Evolutionary conservation across 2,329 filamentous ascomycete genomes (phyloP).

Genomic region (Trichoderma atrobrunneum): DNA sequence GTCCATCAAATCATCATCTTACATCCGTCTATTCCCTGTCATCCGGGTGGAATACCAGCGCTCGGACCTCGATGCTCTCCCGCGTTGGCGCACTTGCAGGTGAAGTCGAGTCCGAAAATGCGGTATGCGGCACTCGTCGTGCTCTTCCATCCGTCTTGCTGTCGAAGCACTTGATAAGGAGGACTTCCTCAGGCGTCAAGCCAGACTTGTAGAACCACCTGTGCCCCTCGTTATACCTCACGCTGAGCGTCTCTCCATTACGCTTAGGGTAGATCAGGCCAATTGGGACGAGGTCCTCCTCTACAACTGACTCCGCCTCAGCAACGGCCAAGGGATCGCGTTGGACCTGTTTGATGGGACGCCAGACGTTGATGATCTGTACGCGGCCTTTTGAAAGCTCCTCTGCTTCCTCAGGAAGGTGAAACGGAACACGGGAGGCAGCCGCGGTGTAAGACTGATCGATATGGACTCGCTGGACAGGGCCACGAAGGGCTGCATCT

Average conservation of each 20-base stretch:
- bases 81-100: conserved; percentile 44
- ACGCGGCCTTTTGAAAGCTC: conserved; percentile 44
- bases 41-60: conserved; percentile 50
- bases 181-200: conserved; percentile 51
- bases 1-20: not conserved
- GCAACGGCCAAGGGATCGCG: conserved; percentile 55
- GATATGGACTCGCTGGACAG: conserved; percentile 51
- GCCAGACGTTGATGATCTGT: conserved; percentile 55
- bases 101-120: conserved; percentile 47
- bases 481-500: conserved; percentile 43
- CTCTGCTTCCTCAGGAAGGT: conserved; percentile 44
- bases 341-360: conserved; percentile 48
- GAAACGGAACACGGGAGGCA: conserved; percentile 38
- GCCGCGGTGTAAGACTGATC: conserved; percentile 53
- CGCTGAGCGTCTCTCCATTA: conserved; percentile 48
- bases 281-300: conserved; percentile 48
- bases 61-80: conserved; percentile 59
- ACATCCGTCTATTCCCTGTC: conserved; percentile 29
- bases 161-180: conserved; percentile 62
- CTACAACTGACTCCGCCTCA: conserved; percentile 47
- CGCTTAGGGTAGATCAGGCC: conserved; percentile 51
- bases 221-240: conserved; percentile 42
- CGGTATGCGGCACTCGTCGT: conserved; percentile 53
- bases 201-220: conserved; percentile 53
- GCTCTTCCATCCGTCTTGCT: conserved; percentile 53